These are phyloP conservation scores for Psilocybe cyanescens DNA, from an alignment of 768 basidiomycete species.

Conservation along the genomic window DNA sequence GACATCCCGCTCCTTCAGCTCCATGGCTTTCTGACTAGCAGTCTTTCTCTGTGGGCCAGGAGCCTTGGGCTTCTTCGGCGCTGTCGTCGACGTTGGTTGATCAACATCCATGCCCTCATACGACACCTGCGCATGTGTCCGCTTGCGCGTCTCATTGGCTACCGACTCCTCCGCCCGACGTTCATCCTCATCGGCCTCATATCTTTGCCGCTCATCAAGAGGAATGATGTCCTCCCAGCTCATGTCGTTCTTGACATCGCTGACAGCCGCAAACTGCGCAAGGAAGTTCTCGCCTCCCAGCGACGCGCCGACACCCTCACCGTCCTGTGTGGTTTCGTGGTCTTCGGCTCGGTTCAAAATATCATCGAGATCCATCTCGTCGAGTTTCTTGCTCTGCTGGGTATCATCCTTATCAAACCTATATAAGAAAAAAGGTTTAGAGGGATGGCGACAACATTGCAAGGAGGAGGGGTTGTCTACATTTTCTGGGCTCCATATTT, in stretches of 20 bases:
- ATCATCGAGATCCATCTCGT: conserved; percentile 99
- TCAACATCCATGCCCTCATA: conserved; percentile 96
- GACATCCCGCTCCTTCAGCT: conserved; percentile 96
- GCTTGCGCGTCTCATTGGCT: conserved; percentile 76
- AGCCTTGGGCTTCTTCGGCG: conserved; percentile 75
- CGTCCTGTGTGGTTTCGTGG: conserved; percentile 89
- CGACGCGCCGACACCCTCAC: conserved; percentile 82
- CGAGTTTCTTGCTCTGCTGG: conserved; percentile 92
- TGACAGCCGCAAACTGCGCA: conserved; percentile 92
- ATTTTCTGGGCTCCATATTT: conserved; percentile 99
- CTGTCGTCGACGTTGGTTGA: conserved; percentile 61
- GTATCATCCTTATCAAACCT: conserved; percentile 98
- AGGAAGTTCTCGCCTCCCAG: conserved; percentile 98
- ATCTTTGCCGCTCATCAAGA: conserved; percentile 82
- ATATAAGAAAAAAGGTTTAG: conserved; percentile 10
- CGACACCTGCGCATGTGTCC: conserved; percentile 83
- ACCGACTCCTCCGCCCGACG: conserved; percentile 72
- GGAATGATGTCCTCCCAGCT: conserved; percentile 99
- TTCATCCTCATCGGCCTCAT: conserved; percentile 81
- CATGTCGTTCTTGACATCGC: conserved; percentile 98
- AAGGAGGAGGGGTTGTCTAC: conserved; percentile 39
- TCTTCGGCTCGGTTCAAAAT: conserved; percentile 96
- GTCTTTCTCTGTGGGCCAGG: conserved; percentile 83
- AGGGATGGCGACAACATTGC: conserved; percentile 11
- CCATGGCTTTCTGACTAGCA: conserved; percentile 92